Base-by-base conservation (phyloP, 139 green algal genomes). In the Auxenochlorella protothecoides region DNA sequence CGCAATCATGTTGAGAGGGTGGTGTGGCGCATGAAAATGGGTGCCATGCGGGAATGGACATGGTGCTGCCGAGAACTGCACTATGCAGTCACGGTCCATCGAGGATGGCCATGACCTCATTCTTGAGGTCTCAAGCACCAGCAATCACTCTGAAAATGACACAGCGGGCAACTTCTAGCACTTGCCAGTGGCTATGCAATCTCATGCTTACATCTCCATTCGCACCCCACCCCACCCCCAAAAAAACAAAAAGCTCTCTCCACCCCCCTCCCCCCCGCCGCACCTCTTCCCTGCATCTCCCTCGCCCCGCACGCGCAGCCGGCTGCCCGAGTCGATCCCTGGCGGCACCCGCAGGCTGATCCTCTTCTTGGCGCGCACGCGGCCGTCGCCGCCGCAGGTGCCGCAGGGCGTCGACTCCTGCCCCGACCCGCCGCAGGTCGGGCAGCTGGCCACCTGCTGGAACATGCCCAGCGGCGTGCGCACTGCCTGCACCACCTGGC, bases 401-500 rank as follows among this genome's bases (percentile, higher is more conserved):
- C 81, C 72, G 79, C 93, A 98, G 4, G 93, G 90, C 9, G 80
- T 86, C 72, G 80, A 90, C 8, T 66, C 76, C 78, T 95, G 80
- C n/a, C 92, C 91, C 2, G 64, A 65, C 53, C 91, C 92, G 68
- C 87, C 75, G 83, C 92, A 97, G 59, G 83, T 76, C 0, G 83
- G 79, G 81, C 92, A 97, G 8, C 78, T 79, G 4, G 80, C 77
- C 56, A 96, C 85, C 79, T 92, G 87, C 81, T 97, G 93, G 79
- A 98, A 97, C 13, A 80, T 85, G 53, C 94, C 95, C 64, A 98
- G 84, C 3, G 95, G 95, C 2, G 95, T 98, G 65, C 91, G 86
- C 66, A 95, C 86, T 2, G 84, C 81, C 8, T 89, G 83, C 12
- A 98, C 83, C 15, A 97, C 85, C 83, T 98, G 95, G 0, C 95